Evolutionary conservation across 1,284 basidiomycete genomes (phyloP).

Genomic region (Vanrija sp.): DNA sequence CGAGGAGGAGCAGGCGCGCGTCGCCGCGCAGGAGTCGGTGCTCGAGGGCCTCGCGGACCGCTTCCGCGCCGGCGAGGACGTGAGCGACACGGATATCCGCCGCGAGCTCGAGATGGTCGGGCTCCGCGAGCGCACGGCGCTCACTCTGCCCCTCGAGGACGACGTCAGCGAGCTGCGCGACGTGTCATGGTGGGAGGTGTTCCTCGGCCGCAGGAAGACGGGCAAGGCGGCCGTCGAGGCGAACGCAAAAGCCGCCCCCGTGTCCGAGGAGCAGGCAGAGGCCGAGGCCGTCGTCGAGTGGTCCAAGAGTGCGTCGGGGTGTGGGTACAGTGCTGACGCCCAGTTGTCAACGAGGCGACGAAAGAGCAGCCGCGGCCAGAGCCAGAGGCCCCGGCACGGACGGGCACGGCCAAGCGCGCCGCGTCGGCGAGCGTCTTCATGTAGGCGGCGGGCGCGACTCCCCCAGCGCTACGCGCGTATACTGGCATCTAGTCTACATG

Average conservation of each 20-base stretch:
- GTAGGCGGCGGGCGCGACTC: background rate
- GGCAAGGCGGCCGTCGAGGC: background rate
- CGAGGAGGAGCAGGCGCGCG: conserved; percentile 27
- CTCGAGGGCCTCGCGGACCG: conserved; percentile 30
- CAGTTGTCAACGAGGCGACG: conserved; percentile 4
- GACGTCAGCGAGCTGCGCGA: conserved; percentile 27
- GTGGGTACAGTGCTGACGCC: background rate
- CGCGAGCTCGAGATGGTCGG: conserved; percentile 48
- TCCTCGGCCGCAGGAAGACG: conserved; percentile 32
- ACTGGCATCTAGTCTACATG: conserved; percentile 7
- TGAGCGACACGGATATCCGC: conserved; percentile 37
- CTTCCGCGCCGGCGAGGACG: conserved; percentile 19
- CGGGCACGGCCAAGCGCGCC: conserved; percentile 1
- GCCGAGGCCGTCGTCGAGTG: conserved; percentile 14
- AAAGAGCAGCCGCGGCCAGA: background rate
- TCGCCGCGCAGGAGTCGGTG: conserved; percentile 36
- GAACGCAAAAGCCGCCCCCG: background rate
- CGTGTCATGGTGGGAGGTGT: conserved; percentile 42
- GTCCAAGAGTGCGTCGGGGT: conserved; percentile 7
- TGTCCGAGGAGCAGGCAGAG: conserved; percentile 30
- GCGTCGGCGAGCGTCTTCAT: conserved; percentile 8
- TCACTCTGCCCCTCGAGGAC: conserved; percentile 7
- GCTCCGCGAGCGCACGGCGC: conserved; percentile 31
- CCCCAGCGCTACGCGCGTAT: too few relatives aligned
- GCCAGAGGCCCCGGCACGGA: background rate